Base-by-base conservation (phyloP, 805 yeast genomes). In the Yamadazyma ubonensis region DNA sequence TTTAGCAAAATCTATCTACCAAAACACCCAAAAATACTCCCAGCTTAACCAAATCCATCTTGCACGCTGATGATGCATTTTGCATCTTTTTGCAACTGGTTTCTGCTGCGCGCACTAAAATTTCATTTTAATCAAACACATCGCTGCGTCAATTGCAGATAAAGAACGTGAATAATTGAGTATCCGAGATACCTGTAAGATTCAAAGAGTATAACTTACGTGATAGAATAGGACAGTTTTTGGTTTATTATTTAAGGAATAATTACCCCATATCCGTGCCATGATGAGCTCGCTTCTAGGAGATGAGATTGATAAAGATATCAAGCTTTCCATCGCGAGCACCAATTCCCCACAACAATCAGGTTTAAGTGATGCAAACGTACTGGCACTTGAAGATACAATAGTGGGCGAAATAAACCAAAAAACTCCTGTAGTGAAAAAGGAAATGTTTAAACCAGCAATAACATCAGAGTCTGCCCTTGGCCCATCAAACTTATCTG, bases 261-360 rank as follows among this genome's bases (percentile, higher is more conserved):
- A n/a, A n/a, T n/a, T 16, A 19, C 12, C 7, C 33, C 33, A 30
- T 18, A 23, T 28, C 18, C 15, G 15, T 28, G 25, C 11, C 29
- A 33, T 10, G 36, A 41, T 41, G 51, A 47, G 51, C 38, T 41
- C 45, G 28, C 44, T 52, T 30, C 33, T 43, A 41, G 47, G 53
- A 42, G 57, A 53, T 51, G 55, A 50, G 46, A 36, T 35, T 29
- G 48, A 40, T 40, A 40, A 40, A 29, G 39, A 36, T n/a, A n/a
- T n/a, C n/a, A n/a, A n/a, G n/a, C n/a, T n/a, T n/a, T n/a, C n/a
- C n/a, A n/a, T n/a, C n/a, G n/a, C n/a, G n/a, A n/a, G n/a, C n/a
- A n/a, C n/a, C n/a, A n/a, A n/a, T n/a, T n/a, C n/a, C n/a, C n/a
- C n/a, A n/a, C n/a, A n/a, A n/a, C n/a, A n/a, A n/a, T n/a, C n/a